These are phyloP conservation scores for Hirschfeldia incana DNA, from an alignment of 345 rosid species.

Conservation along the genomic window DNA sequence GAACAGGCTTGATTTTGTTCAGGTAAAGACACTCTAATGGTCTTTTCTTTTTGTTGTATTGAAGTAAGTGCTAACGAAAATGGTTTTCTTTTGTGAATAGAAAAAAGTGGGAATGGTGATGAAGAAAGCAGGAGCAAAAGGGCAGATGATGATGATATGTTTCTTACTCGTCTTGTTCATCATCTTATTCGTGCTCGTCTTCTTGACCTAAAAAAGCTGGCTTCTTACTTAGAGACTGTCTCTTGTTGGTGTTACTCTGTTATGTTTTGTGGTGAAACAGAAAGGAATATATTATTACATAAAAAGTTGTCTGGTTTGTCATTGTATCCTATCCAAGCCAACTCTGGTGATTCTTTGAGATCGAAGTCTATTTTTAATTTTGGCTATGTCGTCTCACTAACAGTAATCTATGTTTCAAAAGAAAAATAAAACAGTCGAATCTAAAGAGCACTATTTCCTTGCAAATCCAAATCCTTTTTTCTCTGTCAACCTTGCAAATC, in stretches of 20 bases:
- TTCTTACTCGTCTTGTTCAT: slow-evolving; percentile 79
- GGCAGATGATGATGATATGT: slow-evolving; percentile 91
- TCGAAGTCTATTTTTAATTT: background rate
- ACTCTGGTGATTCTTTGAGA: background rate
- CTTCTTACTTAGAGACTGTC: background rate
- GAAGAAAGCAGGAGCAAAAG: slow-evolving; percentile 96
- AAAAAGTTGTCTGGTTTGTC: background rate
- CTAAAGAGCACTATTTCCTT: background rate
- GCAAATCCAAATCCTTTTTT: background rate
- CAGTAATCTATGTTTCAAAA: background rate
- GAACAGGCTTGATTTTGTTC: slow-evolving; percentile 93
- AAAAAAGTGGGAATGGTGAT: slow-evolving; percentile 97
- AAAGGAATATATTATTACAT: background rate
- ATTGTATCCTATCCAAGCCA: background rate
- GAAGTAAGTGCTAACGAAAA: background rate
- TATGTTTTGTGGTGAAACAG: slow-evolving; percentile 23
- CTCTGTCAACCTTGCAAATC: background rate
- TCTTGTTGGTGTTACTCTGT: slow-evolving; percentile 5
- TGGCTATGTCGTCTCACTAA: background rate
- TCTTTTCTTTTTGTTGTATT: background rate
- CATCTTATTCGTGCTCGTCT: slow-evolving; percentile 83
- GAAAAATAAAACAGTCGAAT: background rate
- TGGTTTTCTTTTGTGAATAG: slow-evolving; percentile 24
- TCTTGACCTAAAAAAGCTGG: slow-evolving; percentile 52
- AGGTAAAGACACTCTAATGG: slow-evolving; percentile 18